Conservation (phyloP, 805 yeast genomes). For the Nakazawaea laoshanensis region DNA sequence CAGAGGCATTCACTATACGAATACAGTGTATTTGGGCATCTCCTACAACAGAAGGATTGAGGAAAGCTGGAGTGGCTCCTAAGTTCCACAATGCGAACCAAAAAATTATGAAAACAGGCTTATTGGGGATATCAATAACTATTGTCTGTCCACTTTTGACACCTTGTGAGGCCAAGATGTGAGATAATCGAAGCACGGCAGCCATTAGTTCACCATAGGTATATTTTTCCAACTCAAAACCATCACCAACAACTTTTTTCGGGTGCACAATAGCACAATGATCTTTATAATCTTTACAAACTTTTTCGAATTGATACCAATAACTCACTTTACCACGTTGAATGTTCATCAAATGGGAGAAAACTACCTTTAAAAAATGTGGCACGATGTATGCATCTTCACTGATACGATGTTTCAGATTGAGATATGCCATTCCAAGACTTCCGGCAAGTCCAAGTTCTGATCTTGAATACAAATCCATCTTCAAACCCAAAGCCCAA, state of each 20-base stretch:
- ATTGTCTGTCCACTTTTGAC: conserved; percentile 60
- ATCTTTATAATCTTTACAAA: conserved; percentile 41
- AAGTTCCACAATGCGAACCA: conserved; percentile 89
- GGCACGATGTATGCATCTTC: conserved; percentile 50
- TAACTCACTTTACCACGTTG: conserved; percentile 40
- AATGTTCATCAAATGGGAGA: conserved; percentile 30
- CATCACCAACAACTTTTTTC: conserved; percentile 33
- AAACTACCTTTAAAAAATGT: conserved; percentile 29
- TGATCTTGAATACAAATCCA: too few relatives aligned
- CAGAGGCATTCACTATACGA: conserved; percentile 51
- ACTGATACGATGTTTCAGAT: conserved; percentile 31
- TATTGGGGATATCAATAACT: conserved; percentile 72
- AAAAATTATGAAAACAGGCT: conserved; percentile 68
- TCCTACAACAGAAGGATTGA: conserved; percentile 73
- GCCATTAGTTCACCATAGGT: conserved; percentile 67
- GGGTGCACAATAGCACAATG: conserved; percentile 58
- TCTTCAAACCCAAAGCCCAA: too few relatives aligned
- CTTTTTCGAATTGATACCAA: conserved; percentile 63
- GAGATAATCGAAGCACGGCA: conserved; percentile 56
- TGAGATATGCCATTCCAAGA: conserved; percentile 35
- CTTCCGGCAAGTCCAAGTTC: too few relatives aligned
- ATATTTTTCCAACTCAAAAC: conserved; percentile 50
- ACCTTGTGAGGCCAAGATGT: conserved; percentile 53
- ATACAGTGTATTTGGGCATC: conserved; percentile 75
- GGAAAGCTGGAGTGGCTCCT: conserved; percentile 83